Evolutionary conservation across 208 protist genomes (phyloP).

Genomic region (Trypanosoma lewisi): DNA sequence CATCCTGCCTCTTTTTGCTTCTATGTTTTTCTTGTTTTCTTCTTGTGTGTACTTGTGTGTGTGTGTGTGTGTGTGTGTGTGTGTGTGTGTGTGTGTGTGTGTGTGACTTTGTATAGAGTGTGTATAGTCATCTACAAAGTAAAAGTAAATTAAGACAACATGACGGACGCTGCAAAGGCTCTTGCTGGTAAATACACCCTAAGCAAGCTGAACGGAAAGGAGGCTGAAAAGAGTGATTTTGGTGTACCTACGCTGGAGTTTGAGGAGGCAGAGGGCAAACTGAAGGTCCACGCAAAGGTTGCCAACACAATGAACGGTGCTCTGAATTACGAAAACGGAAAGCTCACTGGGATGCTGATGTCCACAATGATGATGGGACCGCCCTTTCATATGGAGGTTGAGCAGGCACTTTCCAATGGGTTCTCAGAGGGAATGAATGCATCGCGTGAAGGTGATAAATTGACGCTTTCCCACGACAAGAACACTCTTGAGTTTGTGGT

Average conservation of each 20-base stretch:
- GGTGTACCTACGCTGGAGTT: neutral
- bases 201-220: neutral
- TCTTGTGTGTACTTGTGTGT: neutral
- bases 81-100: too few relatives aligned
- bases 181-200: neutral
- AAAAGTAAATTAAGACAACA: neutral
- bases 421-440: conserved; percentile 33
- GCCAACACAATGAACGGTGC: conserved; percentile 18
- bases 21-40: neutral
- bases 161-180: neutral
- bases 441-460: conserved; percentile 12
- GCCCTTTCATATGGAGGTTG: conserved; percentile 33
- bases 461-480: conserved; percentile 25
- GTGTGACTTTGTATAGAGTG: neutral
- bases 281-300: neutral
- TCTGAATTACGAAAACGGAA: conserved; percentile 23
- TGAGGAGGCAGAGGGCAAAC: neutral
- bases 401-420: conserved; percentile 26
- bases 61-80: too few relatives aligned
- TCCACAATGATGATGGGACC: conserved; percentile 37
- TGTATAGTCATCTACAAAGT: neutral
- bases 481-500: conserved; percentile 30
- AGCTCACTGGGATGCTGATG: conserved; percentile 32
- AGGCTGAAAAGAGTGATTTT: neutral
- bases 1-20: neutral